Conservation (phyloP, 2,329 filamentous ascomycete species). For the Podosphaera xanthii region DNA sequence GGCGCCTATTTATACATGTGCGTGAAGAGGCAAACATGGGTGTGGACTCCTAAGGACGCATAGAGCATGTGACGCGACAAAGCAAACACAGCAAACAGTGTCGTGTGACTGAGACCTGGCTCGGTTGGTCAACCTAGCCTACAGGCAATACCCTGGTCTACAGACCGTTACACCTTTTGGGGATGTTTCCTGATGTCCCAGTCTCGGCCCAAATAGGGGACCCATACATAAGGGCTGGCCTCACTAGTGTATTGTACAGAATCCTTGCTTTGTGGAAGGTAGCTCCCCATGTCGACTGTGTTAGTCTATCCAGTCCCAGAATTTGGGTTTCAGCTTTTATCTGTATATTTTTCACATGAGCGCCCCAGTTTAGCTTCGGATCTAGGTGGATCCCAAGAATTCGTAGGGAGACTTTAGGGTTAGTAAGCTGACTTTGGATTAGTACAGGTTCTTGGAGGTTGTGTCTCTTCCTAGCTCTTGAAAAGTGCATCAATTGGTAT, state of each 20-base stretch:
- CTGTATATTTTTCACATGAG: neutral
- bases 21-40: too few species aligned
- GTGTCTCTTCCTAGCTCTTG: neutral
- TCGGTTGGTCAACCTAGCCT: too few species aligned
- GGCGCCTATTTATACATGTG: too few species aligned
- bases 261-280: too few species aligned
- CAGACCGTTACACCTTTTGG: neutral
- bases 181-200: neutral
- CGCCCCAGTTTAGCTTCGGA: neutral
- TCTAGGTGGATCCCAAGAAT: neutral
- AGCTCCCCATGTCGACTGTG: neutral
- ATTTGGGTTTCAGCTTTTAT: neutral
- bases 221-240: too few species aligned
- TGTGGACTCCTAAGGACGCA: too few species aligned
- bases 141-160: too few species aligned
- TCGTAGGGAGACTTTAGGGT: neutral
- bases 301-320: neutral
- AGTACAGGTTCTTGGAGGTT: neutral
- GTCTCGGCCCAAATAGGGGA: too few species aligned
- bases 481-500: neutral
- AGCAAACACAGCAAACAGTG: too few species aligned
- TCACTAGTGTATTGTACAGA: too few species aligned
- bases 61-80: too few species aligned
- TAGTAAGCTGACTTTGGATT: neutral
- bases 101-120: too few species aligned